These are phyloP conservation scores for Penicillium verhagenii DNA, from an alignment of 495 filamentous ascomycete genomes.

Conservation along the genomic window DNA sequence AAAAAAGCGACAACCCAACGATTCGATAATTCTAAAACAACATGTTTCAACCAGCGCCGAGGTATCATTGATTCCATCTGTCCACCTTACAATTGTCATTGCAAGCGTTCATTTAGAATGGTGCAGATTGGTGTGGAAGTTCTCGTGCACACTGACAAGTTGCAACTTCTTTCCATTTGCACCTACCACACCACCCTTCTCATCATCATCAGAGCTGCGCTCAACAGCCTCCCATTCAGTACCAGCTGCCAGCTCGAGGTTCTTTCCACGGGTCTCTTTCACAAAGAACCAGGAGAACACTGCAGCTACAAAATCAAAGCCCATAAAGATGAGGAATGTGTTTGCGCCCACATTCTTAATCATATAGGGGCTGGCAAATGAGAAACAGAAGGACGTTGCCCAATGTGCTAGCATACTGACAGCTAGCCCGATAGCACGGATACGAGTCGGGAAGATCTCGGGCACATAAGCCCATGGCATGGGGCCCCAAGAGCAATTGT, in stretches of 20 bases:
- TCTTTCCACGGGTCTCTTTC: slow-evolving; percentile 28
- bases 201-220: slow-evolving; percentile 17
- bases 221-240: slow-evolving; percentile 29
- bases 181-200: slow-evolving; percentile 13
- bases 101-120: not conserved
- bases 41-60: not conserved
- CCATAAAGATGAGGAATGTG: slow-evolving; percentile 31
- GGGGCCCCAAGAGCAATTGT: slow-evolving; percentile 28
- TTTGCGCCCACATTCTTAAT: slow-evolving; percentile 24
- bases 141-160: slow-evolving; percentile 23
- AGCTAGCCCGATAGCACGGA: slow-evolving; percentile 26
- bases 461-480: slow-evolving; percentile 27
- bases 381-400: slow-evolving; percentile 31
- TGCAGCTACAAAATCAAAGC: slow-evolving; percentile 20
- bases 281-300: slow-evolving; percentile 28
- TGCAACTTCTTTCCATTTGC: slow-evolving; percentile 18
- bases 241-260: slow-evolving; percentile 24
- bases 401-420: slow-evolving; percentile 30
- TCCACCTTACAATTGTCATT: too few relatives aligned
- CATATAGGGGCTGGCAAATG: slow-evolving; percentile 30
- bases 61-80: too few relatives aligned
- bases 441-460: slow-evolving; percentile 31
- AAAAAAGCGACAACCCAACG: not conserved
- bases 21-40: not conserved
- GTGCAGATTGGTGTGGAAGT: slow-evolving; percentile 21